Evolutionary conservation across 2,329 filamentous ascomycete species (phyloP).

Genomic region (Sclerotinia minor): DNA sequence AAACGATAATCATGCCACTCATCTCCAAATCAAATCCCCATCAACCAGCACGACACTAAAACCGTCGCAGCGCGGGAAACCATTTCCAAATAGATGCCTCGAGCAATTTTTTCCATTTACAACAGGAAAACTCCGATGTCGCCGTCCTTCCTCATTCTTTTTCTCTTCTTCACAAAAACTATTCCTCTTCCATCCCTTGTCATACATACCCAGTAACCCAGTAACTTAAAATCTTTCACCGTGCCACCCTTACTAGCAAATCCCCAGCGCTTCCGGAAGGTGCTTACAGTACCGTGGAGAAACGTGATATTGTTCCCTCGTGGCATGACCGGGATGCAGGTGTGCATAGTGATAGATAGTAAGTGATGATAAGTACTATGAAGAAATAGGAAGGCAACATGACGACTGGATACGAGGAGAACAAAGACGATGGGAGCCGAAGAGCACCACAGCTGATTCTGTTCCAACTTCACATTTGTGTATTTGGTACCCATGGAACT

Average conservation of each 20-base stretch:
- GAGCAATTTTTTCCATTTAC: neutral
- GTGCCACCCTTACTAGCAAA: conserved; percentile 11
- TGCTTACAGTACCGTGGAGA: conserved; percentile 5
- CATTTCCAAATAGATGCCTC: neutral
- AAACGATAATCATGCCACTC: neutral
- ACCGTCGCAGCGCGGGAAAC: neutral
- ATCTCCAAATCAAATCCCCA: neutral
- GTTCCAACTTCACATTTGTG: too few species aligned
- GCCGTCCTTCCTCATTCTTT: conserved; percentile 8
- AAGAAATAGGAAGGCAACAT: conserved; percentile 9
- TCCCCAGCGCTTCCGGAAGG: conserved; percentile 11
- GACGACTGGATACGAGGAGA: neutral
- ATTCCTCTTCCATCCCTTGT: neutral
- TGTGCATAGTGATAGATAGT: neutral
- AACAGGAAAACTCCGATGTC: conserved; percentile 16
- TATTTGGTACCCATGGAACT: neutral
- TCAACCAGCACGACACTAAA: neutral
- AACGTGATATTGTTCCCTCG: conserved; percentile 9
- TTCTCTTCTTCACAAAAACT: neutral
- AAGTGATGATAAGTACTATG: conserved; percentile 4
- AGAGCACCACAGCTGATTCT: too few species aligned
- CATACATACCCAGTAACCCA: conserved; percentile 2
- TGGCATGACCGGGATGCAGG: conserved; percentile 1
- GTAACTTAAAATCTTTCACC: neutral
- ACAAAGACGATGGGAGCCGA: neutral